Conservation (phyloP, 768 basidiomycete species). For the Trametes meyenii region DNA sequence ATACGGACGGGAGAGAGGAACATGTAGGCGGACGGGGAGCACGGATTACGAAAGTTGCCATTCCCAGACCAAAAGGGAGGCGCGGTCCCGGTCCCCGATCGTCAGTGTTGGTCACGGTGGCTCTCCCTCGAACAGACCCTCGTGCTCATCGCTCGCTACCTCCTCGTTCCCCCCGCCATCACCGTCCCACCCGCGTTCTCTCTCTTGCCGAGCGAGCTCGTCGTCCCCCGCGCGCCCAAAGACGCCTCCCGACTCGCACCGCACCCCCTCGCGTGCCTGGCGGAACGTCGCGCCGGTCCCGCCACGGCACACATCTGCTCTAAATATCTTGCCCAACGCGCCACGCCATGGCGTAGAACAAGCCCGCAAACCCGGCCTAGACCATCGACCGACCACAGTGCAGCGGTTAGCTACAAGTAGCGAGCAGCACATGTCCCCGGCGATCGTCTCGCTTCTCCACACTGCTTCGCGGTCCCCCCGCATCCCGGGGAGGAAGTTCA, state of each 20-base stretch:
- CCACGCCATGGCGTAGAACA: neutral
- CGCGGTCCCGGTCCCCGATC: neutral
- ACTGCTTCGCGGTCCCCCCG: neutral
- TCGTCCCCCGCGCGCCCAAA: slow-evolving; percentile 3
- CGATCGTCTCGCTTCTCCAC: slow-evolving; percentile 8
- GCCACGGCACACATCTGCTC: neutral
- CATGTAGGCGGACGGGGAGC: slow-evolving; percentile 9
- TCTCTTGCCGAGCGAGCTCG: slow-evolving; percentile 12
- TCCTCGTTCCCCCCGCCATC: slow-evolving; percentile 8
- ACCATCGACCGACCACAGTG: neutral
- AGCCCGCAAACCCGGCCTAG: neutral
- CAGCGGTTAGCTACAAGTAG: too few relatives aligned
- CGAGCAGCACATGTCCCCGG: slow-evolving; percentile 12
- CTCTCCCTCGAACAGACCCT: neutral
- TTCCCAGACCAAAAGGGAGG: neutral
- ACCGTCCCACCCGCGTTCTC: slow-evolving; percentile 1
- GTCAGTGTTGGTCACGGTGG: neutral
- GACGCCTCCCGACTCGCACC: neutral
- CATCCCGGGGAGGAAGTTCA: neutral
- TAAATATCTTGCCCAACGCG: neutral
- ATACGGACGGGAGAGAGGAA: slow-evolving; percentile 5
- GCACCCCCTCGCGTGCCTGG: slow-evolving; percentile 13
- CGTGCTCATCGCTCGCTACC: slow-evolving; percentile 10
- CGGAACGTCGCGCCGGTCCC: neutral
- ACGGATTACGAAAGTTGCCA: slow-evolving; percentile 15